Percentiles rank a stretch among this genome's conserved stretches.
Evolutionary conservation across 176 grass and related monocot species (phyloP).

Genomic region (Triticum timopheevii): DNA sequence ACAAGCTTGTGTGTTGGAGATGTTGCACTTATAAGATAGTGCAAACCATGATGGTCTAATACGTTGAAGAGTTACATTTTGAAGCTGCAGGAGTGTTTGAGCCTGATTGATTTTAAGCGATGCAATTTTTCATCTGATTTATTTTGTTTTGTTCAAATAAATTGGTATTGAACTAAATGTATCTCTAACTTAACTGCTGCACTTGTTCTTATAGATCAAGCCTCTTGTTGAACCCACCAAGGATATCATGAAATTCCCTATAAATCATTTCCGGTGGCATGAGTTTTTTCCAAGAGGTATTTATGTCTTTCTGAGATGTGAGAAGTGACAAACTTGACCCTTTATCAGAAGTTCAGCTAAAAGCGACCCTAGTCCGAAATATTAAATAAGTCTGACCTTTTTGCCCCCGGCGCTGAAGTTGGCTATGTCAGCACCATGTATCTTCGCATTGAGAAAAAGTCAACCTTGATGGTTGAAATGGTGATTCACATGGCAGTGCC

Average conservation of each 20-base stretch:
- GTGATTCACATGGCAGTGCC: too few relatives aligned
- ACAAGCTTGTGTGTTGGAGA: not conserved
- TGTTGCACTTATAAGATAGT: not conserved
- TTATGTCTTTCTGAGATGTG: not conserved
- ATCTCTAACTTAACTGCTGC: conserved; percentile 13
- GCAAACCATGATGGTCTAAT: conserved; percentile 10
- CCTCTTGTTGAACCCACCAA: conserved; percentile 84
- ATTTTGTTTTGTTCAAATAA: conserved; percentile 20
- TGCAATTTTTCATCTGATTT: not conserved
- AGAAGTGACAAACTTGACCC: too few relatives aligned
- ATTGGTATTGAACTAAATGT: not conserved
- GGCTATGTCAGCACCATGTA: too few relatives aligned
- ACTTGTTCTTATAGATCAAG: conserved; percentile 64
- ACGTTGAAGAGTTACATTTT: not conserved
- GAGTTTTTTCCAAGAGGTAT: conserved; percentile 98
- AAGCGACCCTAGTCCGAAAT: too few relatives aligned
- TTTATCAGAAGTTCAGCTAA: too few relatives aligned
- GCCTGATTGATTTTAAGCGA: not conserved
- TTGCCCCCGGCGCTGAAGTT: too few relatives aligned
- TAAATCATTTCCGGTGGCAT: conserved; percentile 77
- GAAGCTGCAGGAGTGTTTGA: not conserved
- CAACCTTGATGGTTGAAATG: too few relatives aligned
- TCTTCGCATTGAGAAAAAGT: too few relatives aligned
- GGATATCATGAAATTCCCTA: conserved; percentile 84
- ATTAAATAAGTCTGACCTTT: too few relatives aligned